These are phyloP conservation scores for Apiospora pterosperma DNA, from an alignment of 2,329 filamentous ascomycete species.

Conservation along the genomic window DNA sequence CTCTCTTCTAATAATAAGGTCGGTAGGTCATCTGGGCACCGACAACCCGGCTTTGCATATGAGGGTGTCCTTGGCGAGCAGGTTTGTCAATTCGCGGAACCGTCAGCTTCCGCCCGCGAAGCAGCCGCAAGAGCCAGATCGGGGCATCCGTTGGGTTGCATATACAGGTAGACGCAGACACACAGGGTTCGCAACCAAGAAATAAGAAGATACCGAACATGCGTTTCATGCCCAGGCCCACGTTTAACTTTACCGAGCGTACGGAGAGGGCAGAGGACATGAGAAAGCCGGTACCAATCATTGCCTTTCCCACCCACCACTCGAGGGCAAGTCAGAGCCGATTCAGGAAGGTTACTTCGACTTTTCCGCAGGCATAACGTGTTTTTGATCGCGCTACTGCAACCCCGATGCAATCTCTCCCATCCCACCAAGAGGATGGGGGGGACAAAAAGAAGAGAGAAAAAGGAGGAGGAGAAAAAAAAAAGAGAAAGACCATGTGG, in stretches of 20 bases:
- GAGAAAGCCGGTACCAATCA: background rate
- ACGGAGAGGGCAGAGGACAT: background rate
- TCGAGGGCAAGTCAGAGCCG: background rate
- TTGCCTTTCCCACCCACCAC: background rate
- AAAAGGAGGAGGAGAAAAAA: background rate
- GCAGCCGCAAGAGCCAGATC: background rate
- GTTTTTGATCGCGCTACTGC: background rate
- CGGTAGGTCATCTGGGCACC: background rate
- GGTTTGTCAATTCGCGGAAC: background rate
- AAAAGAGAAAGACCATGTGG: background rate
- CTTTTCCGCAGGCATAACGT: background rate
- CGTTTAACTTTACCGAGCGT: background rate
- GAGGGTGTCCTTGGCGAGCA: background rate
- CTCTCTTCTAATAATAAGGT: background rate
- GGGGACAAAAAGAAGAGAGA: background rate
- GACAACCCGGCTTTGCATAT: background rate
- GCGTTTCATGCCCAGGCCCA: background rate
- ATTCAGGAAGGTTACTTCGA: background rate
- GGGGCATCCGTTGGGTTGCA: background rate
- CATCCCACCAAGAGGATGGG: background rate
- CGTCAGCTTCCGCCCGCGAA: background rate
- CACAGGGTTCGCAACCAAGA: background rate
- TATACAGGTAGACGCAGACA: no score
- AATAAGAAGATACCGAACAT: background rate
- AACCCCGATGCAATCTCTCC: background rate